Conservation (phyloP, 495 filamentous ascomycete genomes). For the Xylaria curta region DNA sequence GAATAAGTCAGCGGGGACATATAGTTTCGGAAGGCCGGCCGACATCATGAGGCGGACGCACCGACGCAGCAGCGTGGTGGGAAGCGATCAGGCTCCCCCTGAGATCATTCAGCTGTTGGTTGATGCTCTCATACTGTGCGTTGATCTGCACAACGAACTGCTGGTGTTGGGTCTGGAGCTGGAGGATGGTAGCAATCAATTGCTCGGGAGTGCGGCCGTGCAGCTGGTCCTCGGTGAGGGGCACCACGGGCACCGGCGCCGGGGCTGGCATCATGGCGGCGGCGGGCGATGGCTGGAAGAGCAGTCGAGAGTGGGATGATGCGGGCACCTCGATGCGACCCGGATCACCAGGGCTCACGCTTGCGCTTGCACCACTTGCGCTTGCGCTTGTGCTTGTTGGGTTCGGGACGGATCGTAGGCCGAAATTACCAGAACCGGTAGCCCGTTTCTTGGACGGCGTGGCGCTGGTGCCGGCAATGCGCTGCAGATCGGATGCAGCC, state of each 20-base stretch:
- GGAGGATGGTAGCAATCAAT: slow-evolving; percentile 42
- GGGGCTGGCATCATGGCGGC: slow-evolving; percentile 37
- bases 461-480: slow-evolving; percentile 43
- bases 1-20: slow-evolving; percentile 6
- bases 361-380: slow-evolving; percentile 17
- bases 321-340: slow-evolving; percentile 17
- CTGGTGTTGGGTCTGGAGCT: slow-evolving; percentile 44
- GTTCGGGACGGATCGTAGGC: slow-evolving; percentile 34
- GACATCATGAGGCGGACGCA: slow-evolving; percentile 21
- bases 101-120: slow-evolving; percentile 40
- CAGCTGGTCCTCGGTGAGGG: slow-evolving; percentile 42
- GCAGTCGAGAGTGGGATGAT: slow-evolving; percentile 20
- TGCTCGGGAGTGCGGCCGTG: slow-evolving; percentile 40
- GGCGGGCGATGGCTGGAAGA: slow-evolving; percentile 37
- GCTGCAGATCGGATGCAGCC: slow-evolving; percentile 46
- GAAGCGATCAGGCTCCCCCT: slow-evolving; percentile 40
- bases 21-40: neutral
- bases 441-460: slow-evolving; percentile 44
- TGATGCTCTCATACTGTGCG: slow-evolving; percentile 40
- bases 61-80: slow-evolving; percentile 41
- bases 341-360: slow-evolving; percentile 26
- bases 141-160: slow-evolving; percentile 42
- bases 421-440: slow-evolving; percentile 35
- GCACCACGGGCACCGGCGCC: neutral
- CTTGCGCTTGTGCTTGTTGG: slow-evolving; percentile 26